phyloP scores from a whole-genome alignment of 148 eudicot species.

The Selenicereus undatus region DNA sequence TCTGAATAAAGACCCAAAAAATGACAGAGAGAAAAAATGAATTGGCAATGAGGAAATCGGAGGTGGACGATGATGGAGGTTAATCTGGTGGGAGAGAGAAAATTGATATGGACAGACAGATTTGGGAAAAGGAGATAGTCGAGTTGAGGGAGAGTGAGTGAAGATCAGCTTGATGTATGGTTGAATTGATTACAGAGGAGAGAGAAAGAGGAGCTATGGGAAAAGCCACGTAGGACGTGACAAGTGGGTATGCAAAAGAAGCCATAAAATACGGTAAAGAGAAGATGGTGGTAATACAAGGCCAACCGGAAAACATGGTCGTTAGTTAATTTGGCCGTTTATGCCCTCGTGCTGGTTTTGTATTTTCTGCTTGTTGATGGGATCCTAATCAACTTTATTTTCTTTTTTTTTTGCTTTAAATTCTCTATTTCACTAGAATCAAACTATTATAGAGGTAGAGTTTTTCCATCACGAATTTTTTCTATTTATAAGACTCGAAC shows the following conservation, averaged over 20 bases:
- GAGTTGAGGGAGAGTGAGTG: not conserved
- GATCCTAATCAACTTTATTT: no score
- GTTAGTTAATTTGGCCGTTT: not conserved
- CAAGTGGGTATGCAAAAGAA: not conserved
- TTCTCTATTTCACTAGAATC: no score
- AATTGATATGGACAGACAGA: not conserved
- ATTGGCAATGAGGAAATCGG: not conserved
- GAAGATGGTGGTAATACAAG: not conserved
- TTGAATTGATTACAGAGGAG: not conserved
- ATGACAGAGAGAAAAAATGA: not conserved
- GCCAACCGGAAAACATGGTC: not conserved
- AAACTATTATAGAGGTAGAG: no score
- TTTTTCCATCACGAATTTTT: no score
- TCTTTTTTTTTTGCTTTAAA: no score
- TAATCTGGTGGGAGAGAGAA: not conserved
- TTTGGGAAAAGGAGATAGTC: not conserved
- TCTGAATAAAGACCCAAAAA: not conserved
- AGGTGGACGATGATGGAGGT: not conserved
- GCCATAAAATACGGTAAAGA: slow-evolving; percentile 10
- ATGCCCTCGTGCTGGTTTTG: not conserved
- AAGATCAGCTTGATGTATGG: not conserved
- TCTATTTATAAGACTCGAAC: no score
- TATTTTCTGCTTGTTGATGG: no score
- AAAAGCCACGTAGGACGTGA: slow-evolving; percentile 18
- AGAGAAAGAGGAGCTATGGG: not conserved